Percentiles rank a stretch among this genome's conserved stretches.
phyloP scores from a whole-genome alignment of 164 flowering plant genomes.

The Vitis riparia region DNA sequence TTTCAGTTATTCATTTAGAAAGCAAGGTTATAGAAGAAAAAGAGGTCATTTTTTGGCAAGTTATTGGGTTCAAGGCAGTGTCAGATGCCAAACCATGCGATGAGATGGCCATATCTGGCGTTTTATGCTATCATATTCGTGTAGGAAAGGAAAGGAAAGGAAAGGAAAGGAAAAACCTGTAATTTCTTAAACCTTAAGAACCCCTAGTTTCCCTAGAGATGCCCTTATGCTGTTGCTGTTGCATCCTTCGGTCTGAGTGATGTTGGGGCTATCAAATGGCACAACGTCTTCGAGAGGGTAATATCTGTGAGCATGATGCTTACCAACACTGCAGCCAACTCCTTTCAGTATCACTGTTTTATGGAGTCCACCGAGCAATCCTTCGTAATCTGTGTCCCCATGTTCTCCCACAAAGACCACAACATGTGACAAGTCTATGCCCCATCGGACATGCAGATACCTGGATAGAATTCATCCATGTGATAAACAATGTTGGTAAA shows the following conservation, averaged over 20 bases:
- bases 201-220: slow-evolving; percentile 44
- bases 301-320: slow-evolving; percentile 48
- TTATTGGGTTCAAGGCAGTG: background rate
- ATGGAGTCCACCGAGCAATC: slow-evolving; percentile 76
- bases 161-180: background rate
- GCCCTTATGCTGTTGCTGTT: slow-evolving; percentile 26
- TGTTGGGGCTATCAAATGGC: slow-evolving; percentile 59
- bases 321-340: slow-evolving; percentile 34
- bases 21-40: no score
- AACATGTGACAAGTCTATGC: slow-evolving; percentile 55
- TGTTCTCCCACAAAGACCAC: slow-evolving; percentile 74
- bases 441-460: slow-evolving; percentile 80
- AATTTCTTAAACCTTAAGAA: slow-evolving; percentile 29
- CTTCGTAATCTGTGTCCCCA: slow-evolving; percentile 88
- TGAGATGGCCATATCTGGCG: no score
- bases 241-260: slow-evolving; percentile 43
- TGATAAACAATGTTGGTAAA: no score
- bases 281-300: slow-evolving; percentile 70
- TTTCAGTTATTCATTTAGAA: no score
- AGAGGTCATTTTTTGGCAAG: no score
- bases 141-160: background rate
- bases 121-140: no score
- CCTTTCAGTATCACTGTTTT: slow-evolving; percentile 72
- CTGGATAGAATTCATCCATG: slow-evolving; percentile 26
- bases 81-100: background rate